Evolutionary conservation across 305 asterid genomes (phyloP), one percentile per base, ranked within the genome.

Genomic region (Ilex paraguariensis): DNA sequence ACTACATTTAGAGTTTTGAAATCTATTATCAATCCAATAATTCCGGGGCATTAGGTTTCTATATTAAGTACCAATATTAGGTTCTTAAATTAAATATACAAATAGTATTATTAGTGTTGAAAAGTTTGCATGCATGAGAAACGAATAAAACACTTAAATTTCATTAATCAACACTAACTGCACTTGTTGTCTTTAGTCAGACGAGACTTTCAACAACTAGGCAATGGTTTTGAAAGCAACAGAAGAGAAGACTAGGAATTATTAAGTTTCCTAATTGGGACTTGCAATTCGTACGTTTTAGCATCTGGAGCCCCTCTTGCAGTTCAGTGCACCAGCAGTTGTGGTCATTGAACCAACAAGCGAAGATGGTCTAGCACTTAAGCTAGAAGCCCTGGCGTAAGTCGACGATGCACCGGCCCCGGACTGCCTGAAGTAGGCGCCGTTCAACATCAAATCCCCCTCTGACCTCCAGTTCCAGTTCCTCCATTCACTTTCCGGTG

Each of bases 371-470:
- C 93, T 79, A 4, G 91, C 95, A 17, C 81, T 73, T 61, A 86
- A 61, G 58, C 96, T 89, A 6, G 96, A 82, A 6, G 96, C 96
- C 81, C 78, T 78, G 36, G 87, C 83, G 52, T 82, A 83, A 0
- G 79, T 59, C 17, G 79, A 16, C 1, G 70, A 56, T 8, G 84
- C 83, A 53, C 87, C 93, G 0, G 74, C 86, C 0, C 96, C 96
- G 0, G 95, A 71, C 48, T 76, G 85, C 61, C 76, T 70, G 67
- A 84, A 84, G 74, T 64, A 84, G 0, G 88, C 91, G 0, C 91
- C 91, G 73, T 81, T 84, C 32, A 84, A 68, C 91, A 84, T 84
- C 68, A 84, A 64, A 59, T 84, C 91, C 0, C 91, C 91, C 36
- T 81, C 86, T n/a, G 91, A 77, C 21, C 82, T 60, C 91, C 91